Evolutionary conservation across 306 rosid species (phyloP).

Genomic region (Sesbania bispinosa): DNA sequence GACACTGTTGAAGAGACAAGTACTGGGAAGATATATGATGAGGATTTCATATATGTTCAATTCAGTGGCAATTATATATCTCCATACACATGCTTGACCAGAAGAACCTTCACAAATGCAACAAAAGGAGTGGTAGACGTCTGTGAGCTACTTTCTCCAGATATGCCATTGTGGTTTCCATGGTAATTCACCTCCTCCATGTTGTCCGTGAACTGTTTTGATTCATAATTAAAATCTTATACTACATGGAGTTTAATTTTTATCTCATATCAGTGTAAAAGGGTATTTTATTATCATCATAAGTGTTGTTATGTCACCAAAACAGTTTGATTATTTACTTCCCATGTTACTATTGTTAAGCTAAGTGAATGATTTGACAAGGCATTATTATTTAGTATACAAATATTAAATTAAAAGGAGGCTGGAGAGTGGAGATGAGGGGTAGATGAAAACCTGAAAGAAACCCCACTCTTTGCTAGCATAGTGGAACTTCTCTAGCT

Average conservation of each 20-base stretch:
- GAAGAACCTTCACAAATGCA: slow-evolving; percentile 36
- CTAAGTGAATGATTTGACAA: too few species aligned
- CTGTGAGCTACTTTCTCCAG: slow-evolving; percentile 76
- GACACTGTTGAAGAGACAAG: too few species aligned
- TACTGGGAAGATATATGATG: too few species aligned
- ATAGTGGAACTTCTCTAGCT: slow-evolving; percentile 30
- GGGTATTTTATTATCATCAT: not conserved
- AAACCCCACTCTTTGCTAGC: slow-evolving; percentile 58
- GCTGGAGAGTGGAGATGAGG: not conserved
- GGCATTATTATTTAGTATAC: too few species aligned
- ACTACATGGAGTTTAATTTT: too few species aligned
- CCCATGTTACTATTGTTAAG: too few species aligned
- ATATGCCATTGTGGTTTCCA: slow-evolving; percentile 81
- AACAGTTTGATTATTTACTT: too few species aligned
- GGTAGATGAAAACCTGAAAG: slow-evolving; percentile 34
- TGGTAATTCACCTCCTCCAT: slow-evolving; percentile 68
- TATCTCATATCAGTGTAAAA: not conserved
- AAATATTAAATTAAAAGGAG: not conserved
- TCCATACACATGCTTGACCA: slow-evolving; percentile 23
- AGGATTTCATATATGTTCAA: too few species aligned
- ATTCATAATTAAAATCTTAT: too few species aligned
- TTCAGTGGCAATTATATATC: too few species aligned
- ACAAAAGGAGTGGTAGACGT: slow-evolving; percentile 64
- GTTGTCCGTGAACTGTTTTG: too few species aligned
- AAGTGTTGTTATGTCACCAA: too few species aligned